Base-by-base conservation (phyloP, 441 rosid genomes). In the Geranium incanum region DNA sequence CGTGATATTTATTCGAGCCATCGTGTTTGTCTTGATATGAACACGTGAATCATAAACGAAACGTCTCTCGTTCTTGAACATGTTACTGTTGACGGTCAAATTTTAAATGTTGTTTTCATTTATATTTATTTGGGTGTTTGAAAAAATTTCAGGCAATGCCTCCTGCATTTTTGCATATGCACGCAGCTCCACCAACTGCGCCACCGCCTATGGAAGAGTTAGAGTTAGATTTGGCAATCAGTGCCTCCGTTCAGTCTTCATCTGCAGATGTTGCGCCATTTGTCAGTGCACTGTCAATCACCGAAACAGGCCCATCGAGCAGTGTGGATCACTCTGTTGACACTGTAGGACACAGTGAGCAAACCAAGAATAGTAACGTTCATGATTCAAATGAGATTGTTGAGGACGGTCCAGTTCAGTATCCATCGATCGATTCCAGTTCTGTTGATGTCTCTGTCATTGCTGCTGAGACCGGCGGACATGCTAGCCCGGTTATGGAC, bases 221-320 rank as follows among this genome's bases (percentile, higher is more conserved):
- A 68, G 92, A 86, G 72, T 77, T 86, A 72, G 86, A 87, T 70
- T 84, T 85, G 91, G 96, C 94, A 70, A 81, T 88, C 71, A 86
- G 81, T 76, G 90, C 92, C 52, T 88, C 97, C 39, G 75, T 89
- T 80, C 96, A 88, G 73, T 78, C 93, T 41, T 76, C 82, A 41
- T 79, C 74, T 72, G 77, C 68, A 6, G 88, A 81, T 71, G 65
- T 77, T 33, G 67, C 88, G 28, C 72, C 67, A 3, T 38, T 16
- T 72, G 67, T 67, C 72, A 78, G 73, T 74, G 70, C 79, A 76
- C 76, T 78, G 66, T 68, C 80, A 45, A 52, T 65, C 21, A 41
- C 64, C 50, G 79, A 78, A 78, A 83, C 89, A 15, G 78, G 84
- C 75, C 68, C 90, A 66, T 88, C 92, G 67, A 65, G 79, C 55